phyloP scores from a whole-genome alignment of 495 filamentous ascomycete genomes.

The Aspergillus incahuasiensis region DNA sequence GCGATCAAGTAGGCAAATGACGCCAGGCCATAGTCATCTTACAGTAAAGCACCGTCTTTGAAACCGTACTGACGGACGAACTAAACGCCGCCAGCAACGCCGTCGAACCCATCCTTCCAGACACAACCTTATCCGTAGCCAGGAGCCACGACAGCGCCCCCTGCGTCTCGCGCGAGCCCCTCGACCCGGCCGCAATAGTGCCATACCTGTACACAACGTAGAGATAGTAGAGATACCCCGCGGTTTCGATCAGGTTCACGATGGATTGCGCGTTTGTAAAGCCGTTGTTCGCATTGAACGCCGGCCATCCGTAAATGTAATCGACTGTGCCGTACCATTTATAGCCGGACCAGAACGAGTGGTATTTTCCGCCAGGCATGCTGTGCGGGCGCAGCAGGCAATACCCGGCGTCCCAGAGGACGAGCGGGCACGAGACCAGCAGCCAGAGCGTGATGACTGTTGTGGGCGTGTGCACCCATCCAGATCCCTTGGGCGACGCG shows the following conservation, averaged over 20 bases:
- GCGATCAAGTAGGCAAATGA: no score
- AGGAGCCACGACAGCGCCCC: slow-evolving; percentile 40
- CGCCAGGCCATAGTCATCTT: no score
- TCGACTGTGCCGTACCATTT: slow-evolving; percentile 78
- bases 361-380: slow-evolving; percentile 74
- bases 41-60: slow-evolving; percentile 89
- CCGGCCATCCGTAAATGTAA: slow-evolving; percentile 78
- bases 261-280: slow-evolving; percentile 74
- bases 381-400: slow-evolving; percentile 75
- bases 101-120: slow-evolving; percentile 54
- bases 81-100: slow-evolving; percentile 66
- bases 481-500: slow-evolving; percentile 31
- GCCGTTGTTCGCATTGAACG: slow-evolving; percentile 65
- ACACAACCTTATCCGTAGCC: slow-evolving; percentile 47
- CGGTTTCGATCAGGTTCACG: slow-evolving; percentile 70
- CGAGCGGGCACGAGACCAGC: slow-evolving; percentile 68
- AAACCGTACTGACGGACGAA: slow-evolving; percentile 72
- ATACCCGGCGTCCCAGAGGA: slow-evolving; percentile 80
- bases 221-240: slow-evolving; percentile 67
- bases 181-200: slow-evolving; percentile 24
- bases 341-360: slow-evolving; percentile 76
- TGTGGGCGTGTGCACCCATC: slow-evolving; percentile 66
- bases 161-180: slow-evolving; percentile 27
- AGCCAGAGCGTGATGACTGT: slow-evolving; percentile 69
- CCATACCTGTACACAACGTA: slow-evolving; percentile 53